Evolutionary conservation across 768 basidiomycete species (phyloP), one percentile per base, ranked within the genome.

Genomic region (Leucosporidium creatinivorum): DNA sequence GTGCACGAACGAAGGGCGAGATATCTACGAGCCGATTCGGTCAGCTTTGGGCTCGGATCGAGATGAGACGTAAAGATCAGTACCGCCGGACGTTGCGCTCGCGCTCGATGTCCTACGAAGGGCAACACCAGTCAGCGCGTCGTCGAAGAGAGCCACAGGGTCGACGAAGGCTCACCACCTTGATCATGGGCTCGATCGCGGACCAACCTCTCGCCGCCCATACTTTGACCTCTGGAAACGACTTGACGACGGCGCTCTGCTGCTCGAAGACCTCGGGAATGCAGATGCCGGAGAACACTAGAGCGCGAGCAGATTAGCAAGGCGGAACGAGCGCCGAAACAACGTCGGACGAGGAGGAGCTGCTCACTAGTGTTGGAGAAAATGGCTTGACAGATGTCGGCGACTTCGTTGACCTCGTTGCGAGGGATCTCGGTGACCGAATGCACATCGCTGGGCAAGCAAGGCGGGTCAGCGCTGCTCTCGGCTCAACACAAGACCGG

Each of bases 261-360:
- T 61, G 55, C 47, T 68, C 68, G 23, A 74, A 30, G 13, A 74
- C 64, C 59, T 74, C 70, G 30, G 66, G 68, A n/a, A 72, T 69
- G 54, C 68, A 69, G 3, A 72, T 62, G 0, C 63, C 69, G 65
- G 65, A 4, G 13, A 9, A 13, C 2, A 44, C 39, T 44, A n/a
- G 39, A 17, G 10, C 15, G 25, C n/a, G 48, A 47, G 26, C 47
- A 33, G 23, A 2, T 30, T 1, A 18, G 44, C 13, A 10, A n/a
- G 3, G 15, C 0, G 13, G 28, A 30, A 17, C 18, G 60, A 5
- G 30, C 10, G 30, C 5, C 21, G 31, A 58, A 19, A 28, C 19
- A 9, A 33, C n/a, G 33, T 33, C 33, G 33, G 10, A 4, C 33
- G 23, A 48, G 17, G 55, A 64, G 18, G 1, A 69, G 64, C n/a